phyloP scores from a whole-genome alignment of 2,329 filamentous ascomycete genomes.

The Fusarium setosum region DNA sequence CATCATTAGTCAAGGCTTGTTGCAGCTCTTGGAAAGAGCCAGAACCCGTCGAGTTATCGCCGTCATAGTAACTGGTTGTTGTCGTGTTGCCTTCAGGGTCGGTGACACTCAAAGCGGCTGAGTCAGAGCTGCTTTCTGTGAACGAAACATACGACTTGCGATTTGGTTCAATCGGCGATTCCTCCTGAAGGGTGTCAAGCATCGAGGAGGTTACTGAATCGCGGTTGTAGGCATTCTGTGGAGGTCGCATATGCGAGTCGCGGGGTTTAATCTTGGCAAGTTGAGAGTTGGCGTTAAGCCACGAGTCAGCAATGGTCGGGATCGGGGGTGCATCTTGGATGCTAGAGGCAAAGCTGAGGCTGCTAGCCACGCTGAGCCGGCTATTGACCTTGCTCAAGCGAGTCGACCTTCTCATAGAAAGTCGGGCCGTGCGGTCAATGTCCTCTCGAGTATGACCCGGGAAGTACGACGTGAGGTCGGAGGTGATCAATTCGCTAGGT shows the following conservation, averaged over 20 bases:
- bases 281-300: slow-evolving; percentile 70
- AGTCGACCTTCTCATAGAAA: slow-evolving; percentile 90
- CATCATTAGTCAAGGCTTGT: slow-evolving; percentile 87
- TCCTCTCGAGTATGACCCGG: slow-evolving; percentile 93
- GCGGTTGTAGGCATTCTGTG: slow-evolving; percentile 66
- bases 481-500: slow-evolving; percentile 96
- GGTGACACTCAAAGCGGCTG: slow-evolving; percentile 75
- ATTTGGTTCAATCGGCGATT: slow-evolving; percentile 86
- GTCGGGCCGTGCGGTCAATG: slow-evolving; percentile 93
- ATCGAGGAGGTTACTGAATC: slow-evolving; percentile 92
- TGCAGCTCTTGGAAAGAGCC: slow-evolving; percentile 87
- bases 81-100: slow-evolving; percentile 80
- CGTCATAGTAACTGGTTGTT: slow-evolving; percentile 87
- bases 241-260: slow-evolving; percentile 60
- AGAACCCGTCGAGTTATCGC: slow-evolving; percentile 76
- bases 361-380: slow-evolving; percentile 93
- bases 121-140: slow-evolving; percentile 79
- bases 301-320: slow-evolving; percentile 93
- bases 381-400: slow-evolving; percentile 93
- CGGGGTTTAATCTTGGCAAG: slow-evolving; percentile 54
- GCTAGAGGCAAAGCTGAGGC: slow-evolving; percentile 91
- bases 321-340: slow-evolving; percentile 94
- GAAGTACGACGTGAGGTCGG: slow-evolving; percentile 96
- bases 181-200: slow-evolving; percentile 90
- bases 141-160: slow-evolving; percentile 97